Conservation (phyloP, 306 rosid genomes). For the Cyamopsis tetragonoloba region DNA sequence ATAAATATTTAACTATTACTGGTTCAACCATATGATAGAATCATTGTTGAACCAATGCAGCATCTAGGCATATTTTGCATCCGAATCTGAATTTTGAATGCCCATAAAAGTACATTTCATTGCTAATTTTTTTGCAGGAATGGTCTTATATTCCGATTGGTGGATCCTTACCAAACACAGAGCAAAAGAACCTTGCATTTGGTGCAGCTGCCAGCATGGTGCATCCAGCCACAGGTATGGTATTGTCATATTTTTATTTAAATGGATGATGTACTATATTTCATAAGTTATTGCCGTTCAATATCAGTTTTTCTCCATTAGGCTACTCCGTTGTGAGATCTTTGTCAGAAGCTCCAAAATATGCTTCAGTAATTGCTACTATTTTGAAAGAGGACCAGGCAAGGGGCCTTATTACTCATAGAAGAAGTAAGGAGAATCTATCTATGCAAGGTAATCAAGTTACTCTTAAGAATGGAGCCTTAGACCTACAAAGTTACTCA, state of each 20-base stretch:
- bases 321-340: slow-evolving; percentile 99
- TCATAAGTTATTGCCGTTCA: not conserved
- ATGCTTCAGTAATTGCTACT: slow-evolving; percentile 80
- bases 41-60: no score
- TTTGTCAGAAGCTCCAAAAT: slow-evolving; percentile 93
- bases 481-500: not conserved
- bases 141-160: slow-evolving; percentile 99
- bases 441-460: slow-evolving; percentile 72
- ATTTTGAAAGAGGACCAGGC: slow-evolving; percentile 61
- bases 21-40: no score
- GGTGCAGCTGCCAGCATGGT: slow-evolving; percentile 99
- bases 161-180: slow-evolving; percentile 95
- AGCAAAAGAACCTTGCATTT: slow-evolving; percentile 91
- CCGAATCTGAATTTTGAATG: slow-evolving; percentile 13
- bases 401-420: slow-evolving; percentile 20
- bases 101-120: not conserved
- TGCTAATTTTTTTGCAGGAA: slow-evolving; percentile 50
- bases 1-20: no score
- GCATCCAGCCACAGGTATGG: slow-evolving; percentile 95
- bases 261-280: slow-evolving; percentile 12
- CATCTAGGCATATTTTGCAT: slow-evolving; percentile 3
- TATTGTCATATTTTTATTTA: not conserved
- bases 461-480: slow-evolving; percentile 8
- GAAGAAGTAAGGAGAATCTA: slow-evolving; percentile 50
- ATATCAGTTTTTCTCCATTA: slow-evolving; percentile 31